phyloP scores from a whole-genome alignment of 768 basidiomycete species.

The Leccinum pellstonianum region DNA sequence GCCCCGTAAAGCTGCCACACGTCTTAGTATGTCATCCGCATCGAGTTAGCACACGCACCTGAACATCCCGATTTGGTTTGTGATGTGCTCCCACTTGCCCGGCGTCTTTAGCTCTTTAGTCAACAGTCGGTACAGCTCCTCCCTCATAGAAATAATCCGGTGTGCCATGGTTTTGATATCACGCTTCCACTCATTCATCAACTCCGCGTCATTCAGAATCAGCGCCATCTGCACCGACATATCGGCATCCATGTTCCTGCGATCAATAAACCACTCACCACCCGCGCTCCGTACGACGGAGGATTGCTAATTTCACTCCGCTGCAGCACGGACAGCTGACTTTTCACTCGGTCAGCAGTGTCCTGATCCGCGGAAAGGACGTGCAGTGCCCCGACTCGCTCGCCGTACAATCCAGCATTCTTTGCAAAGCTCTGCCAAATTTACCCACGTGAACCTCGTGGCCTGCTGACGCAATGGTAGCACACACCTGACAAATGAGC shows the following conservation, averaged over 20 bases:
- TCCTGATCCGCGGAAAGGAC: conserved; percentile 65
- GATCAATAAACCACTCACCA: conserved; percentile 49
- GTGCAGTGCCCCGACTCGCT: conserved; percentile 93
- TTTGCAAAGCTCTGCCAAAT: conserved; percentile 86
- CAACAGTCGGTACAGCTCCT: conserved; percentile 70
- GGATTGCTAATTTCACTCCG: conserved; percentile 96
- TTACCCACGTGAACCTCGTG: conserved; percentile 10
- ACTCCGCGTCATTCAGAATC: conserved; percentile 70
- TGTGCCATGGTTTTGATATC: conserved; percentile 85
- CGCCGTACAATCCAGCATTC: conserved; percentile 93
- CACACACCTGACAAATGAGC: conserved; percentile 79
- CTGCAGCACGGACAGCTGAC: conserved; percentile 88
- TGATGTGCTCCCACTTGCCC: conserved; percentile 94
- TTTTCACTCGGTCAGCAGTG: conserved; percentile 70
- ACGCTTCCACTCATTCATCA: conserved; percentile 86
- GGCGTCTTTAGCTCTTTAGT: conserved; percentile 77
- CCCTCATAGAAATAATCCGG: conserved; percentile 85
- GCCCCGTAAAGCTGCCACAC: conserved; percentile 72
- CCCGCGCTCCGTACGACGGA: conserved; percentile 84
- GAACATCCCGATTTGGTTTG: conserved; percentile 97
- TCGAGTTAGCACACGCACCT: conserved; percentile 47
- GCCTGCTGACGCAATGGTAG: neutral
- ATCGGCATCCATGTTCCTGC: neutral
- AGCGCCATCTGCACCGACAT: conserved; percentile 55
- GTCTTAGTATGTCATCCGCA: conserved; percentile 5